Conservation (phyloP, 1,139 yeast genomes). For the Suhomyces guaymorum region DNA sequence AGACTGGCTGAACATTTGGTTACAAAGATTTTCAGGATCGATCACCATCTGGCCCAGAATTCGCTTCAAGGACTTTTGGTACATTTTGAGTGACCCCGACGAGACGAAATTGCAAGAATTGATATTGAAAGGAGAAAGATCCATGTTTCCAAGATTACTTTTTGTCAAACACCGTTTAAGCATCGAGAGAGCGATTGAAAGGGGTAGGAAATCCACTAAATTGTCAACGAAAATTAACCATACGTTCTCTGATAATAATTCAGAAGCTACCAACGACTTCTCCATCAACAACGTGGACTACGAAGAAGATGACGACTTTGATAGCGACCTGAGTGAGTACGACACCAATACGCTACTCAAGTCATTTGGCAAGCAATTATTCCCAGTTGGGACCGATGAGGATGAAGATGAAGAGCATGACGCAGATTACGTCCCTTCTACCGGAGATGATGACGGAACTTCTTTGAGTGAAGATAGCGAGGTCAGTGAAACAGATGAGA, state of each 20-base stretch:
- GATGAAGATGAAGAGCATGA: constrained; percentile 16
- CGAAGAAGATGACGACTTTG: constrained; percentile 21
- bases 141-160: constrained; percentile 65
- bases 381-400: constrained; percentile 14
- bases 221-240: constrained; percentile 15
- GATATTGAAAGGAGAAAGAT: constrained; percentile 63
- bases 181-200: constrained; percentile 65
- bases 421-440: constrained; percentile 15
- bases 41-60: constrained; percentile 78
- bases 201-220: constrained; percentile 39
- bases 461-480: constrained; percentile 9
- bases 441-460: constrained; percentile 5
- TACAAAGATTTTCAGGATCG: constrained; percentile 73
- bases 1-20: constrained; percentile 79
- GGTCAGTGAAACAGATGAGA: constrained; percentile 1
- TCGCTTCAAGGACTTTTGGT: constrained; percentile 57
- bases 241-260: constrained; percentile 9
- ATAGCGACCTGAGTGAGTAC: constrained; percentile 23
- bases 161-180: constrained; percentile 64
- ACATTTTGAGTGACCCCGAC: constrained; percentile 69
- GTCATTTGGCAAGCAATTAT: constrained; percentile 4
- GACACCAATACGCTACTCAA: constrained; percentile 12
- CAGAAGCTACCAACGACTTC: constrained; percentile 12
- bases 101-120: constrained; percentile 56
- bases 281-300: constrained; percentile 16